Base-by-base conservation (phyloP, 495 filamentous ascomycete species). In the Trichodelitschia bisporula region DNA sequence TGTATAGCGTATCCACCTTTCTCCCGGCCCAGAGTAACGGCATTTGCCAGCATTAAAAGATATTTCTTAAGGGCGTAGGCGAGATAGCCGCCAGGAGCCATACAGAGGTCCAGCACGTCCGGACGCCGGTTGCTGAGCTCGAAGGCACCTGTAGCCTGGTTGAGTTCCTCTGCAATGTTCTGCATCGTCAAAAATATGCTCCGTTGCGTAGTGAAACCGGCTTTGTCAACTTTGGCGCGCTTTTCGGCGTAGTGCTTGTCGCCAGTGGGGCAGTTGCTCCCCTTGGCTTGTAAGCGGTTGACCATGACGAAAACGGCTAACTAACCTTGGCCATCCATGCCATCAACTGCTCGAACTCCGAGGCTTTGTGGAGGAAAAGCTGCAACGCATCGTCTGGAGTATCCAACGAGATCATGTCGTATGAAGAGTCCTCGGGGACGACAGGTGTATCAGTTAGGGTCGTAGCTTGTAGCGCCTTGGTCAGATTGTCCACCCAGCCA, bases 61-160 rank as follows among this genome's bases (percentile, higher is more conserved):
- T n/a, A n/a, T n/a, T n/a, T n/a, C 3, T 41, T 35, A 17, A 64
- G 36, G 1, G 48, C 48, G 3, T 41, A 40, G 0, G 35, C 28
- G n/a, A 55, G 48, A 37, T 58, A 69, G 2, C 55, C 61, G 4
- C 65, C 62, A 0, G 64, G 65, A 0, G 63, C 65, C 50, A 62
- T 59, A 40, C 64, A 67, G 26, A 67, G 40, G 37, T 70, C 59
- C 3, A 69, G 55, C 18, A 63, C 51, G n/a, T 17, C 32, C 8
- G 29, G 19, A 23, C 15, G 23, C 26, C 30, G 15, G n/a, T 12
- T 19, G 1, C 19, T 13, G 34, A 34, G 2, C 0, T 26, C 16
- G 26, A 54, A 36, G 3, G 33, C 49, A 19, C 18, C 26, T 25
- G 39, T 53, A 8, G 15, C 20, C 3, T n/a, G n/a, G 10, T 47